phyloP scores from a whole-genome alignment of 2,329 filamentous ascomycete species.

The Pseudopyrenochaeta lycopersici region DNA sequence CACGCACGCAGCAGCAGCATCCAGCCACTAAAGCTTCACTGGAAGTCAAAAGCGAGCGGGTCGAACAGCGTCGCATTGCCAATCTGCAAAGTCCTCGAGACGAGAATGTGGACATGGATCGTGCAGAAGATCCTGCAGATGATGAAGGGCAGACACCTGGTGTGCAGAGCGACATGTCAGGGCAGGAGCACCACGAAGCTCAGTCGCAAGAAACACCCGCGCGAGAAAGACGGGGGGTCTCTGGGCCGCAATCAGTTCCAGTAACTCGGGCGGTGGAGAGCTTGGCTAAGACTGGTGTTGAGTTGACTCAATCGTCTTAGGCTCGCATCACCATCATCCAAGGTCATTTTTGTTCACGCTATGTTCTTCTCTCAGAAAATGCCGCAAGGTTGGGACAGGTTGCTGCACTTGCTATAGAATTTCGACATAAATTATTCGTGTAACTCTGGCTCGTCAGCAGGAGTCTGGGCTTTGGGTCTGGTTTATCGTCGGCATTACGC shows the following conservation, averaged over 20 bases:
- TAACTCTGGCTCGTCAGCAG: too few species aligned
- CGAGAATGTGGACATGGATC: slow-evolving; percentile 35
- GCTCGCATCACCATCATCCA: neutral
- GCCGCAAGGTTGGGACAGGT: neutral
- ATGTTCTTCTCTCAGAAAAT: neutral
- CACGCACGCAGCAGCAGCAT: slow-evolving; percentile 23
- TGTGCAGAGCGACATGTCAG: slow-evolving; percentile 25
- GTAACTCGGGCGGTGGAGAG: slow-evolving; percentile 6
- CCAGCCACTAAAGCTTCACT: slow-evolving; percentile 7
- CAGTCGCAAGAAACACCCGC: neutral
- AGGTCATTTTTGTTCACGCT: too few species aligned
- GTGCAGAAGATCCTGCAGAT: slow-evolving; percentile 26
- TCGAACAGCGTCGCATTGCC: slow-evolving; percentile 16
- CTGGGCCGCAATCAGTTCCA: neutral
- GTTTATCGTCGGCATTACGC: too few species aligned
- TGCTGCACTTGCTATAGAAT: too few species aligned
- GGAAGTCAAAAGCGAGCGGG: slow-evolving; percentile 35
- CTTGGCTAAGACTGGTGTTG: neutral
- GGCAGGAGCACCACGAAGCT: neutral
- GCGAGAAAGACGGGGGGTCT: neutral
- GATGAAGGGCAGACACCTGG: slow-evolving; percentile 30
- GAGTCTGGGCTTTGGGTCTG: too few species aligned
- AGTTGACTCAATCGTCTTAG: neutral
- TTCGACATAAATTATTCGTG: too few species aligned
- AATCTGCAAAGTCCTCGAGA: slow-evolving; percentile 21